A percentile compares a stretch with the other conserved stretches of the same genome.
Evolutionary conservation across 164 flowering plant genomes (phyloP).

Genomic region (Berberis vulgaris): DNA sequence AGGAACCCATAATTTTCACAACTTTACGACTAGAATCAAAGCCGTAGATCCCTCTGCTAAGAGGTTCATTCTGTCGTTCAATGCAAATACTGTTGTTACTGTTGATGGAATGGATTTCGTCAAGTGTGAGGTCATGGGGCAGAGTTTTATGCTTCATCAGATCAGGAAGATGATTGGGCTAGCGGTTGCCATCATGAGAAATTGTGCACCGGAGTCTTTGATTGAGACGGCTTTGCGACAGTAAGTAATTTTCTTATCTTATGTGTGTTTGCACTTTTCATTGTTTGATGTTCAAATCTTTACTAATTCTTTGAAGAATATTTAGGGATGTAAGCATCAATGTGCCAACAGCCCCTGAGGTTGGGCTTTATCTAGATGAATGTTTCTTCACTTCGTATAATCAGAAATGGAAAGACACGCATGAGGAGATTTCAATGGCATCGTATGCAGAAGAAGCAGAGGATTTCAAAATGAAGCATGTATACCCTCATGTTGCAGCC

Average conservation of each 20-base stretch:
- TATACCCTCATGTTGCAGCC: conserved; percentile 77
- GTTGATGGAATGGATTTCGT: conserved; percentile 87
- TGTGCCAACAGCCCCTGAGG: conserved; percentile 97
- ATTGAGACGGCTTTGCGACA: conserved; percentile 49
- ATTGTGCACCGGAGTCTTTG: conserved; percentile 65
- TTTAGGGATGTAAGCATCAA: conserved; percentile 65
- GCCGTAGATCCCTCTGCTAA: conserved; percentile 84
- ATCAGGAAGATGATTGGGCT: conserved; percentile 92
- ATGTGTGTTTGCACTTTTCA: background rate
- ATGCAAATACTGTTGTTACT: conserved; percentile 41
- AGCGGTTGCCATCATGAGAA: conserved; percentile 87
- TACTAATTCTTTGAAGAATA: conserved; percentile 2
- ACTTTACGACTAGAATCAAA: conserved; percentile 81
- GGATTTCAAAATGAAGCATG: conserved; percentile 74
- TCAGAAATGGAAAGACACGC: conserved; percentile 74
- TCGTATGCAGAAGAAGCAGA: conserved; percentile 69
- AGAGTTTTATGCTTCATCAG: conserved; percentile 99
- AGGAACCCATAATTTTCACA: conserved; percentile 93
- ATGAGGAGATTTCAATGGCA: conserved; percentile 84
- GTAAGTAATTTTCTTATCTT: conserved; percentile 32
- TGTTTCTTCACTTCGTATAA: conserved; percentile 85
- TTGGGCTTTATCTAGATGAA: conserved; percentile 89
- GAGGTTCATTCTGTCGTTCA: conserved; percentile 74
- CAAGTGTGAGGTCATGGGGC: conserved; percentile 94
- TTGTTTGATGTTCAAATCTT: background rate